A percentile compares a stretch with the other conserved stretches of the same genome.
Conservation (phyloP, 169 alveolate species). For the Babesia ovata region DNA sequence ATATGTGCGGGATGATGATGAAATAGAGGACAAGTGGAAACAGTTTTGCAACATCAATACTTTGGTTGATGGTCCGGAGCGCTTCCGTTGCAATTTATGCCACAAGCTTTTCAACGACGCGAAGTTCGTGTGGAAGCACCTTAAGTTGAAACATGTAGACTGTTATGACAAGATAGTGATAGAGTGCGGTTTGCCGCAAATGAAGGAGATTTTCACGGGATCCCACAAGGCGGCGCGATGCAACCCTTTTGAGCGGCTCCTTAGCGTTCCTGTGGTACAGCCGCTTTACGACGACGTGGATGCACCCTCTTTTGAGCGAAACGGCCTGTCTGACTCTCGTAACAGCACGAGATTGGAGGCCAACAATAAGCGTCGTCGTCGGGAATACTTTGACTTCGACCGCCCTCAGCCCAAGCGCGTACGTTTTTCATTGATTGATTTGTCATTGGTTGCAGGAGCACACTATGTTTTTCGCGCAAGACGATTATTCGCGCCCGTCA, state of each 20-base stretch:
- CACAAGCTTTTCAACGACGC: constrained; percentile 70
- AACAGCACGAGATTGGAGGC: constrained; percentile 20
- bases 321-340: constrained; percentile 16
- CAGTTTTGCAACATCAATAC: constrained; percentile 69
- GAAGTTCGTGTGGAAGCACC: constrained; percentile 71
- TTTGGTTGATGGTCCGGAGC: constrained; percentile 64
- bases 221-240: constrained; percentile 56
- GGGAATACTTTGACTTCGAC: constrained; percentile 69
- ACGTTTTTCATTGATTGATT: not conserved
- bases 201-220: constrained; percentile 57
- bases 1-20: constrained; percentile 38
- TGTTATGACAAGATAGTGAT: constrained; percentile 53
- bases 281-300: constrained; percentile 45
- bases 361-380: constrained; percentile 33
- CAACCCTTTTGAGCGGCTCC: constrained; percentile 64
- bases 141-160: constrained; percentile 52
- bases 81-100: constrained; percentile 62
- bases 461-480: constrained; percentile 57
- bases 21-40: constrained; percentile 67
- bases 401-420: constrained; percentile 62
- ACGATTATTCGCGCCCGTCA: constrained; percentile 63
- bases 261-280: constrained; percentile 50
- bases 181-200: constrained; percentile 66
- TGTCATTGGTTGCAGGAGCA: constrained; percentile 6
- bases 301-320: constrained; percentile 35